Percentiles rank a stretch among this genome's conserved stretches.
These are phyloP conservation scores for Juglanconis juglandina DNA, from an alignment of 2,329 filamentous ascomycete species.

Conservation along the genomic window DNA sequence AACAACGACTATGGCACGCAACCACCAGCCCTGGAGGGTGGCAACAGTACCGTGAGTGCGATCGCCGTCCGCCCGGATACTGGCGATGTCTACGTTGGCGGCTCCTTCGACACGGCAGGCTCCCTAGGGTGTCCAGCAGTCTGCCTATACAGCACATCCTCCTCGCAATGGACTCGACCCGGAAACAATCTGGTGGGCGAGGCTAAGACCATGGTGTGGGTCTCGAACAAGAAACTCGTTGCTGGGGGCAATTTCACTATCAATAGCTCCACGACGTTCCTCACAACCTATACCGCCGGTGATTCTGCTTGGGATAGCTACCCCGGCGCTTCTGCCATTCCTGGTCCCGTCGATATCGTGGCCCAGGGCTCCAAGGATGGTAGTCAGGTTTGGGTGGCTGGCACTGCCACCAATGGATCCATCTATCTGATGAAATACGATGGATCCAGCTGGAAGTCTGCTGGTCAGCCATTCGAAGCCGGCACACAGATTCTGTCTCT, in stretches of 20 bases:
- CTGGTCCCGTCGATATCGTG: conserved; percentile 76
- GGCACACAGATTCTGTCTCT: conserved; percentile 72
- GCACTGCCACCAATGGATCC: conserved; percentile 64
- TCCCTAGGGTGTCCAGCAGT: conserved; percentile 77
- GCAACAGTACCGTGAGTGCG: conserved; percentile 68
- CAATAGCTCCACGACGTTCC: conserved; percentile 59
- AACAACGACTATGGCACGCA: conserved; percentile 64
- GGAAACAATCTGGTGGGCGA: conserved; percentile 69
- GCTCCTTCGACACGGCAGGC: conserved; percentile 79
- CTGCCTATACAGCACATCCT: conserved; percentile 71
- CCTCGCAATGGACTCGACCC: conserved; percentile 75
- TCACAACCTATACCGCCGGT: conserved; percentile 71
- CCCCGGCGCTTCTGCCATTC: conserved; percentile 61
- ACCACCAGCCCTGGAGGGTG: conserved; percentile 70
- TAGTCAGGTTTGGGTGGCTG: conserved; percentile 78
- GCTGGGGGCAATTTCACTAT: conserved; percentile 74
- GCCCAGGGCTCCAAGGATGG: conserved; percentile 69
- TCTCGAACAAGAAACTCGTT: conserved; percentile 66
- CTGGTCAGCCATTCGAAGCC: conserved; percentile 59
- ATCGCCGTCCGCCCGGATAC: conserved; percentile 70
- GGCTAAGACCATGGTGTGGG: conserved; percentile 73
- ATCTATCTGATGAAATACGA: conserved; percentile 82
- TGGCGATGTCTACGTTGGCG: conserved; percentile 78
- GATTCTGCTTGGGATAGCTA: conserved; percentile 64
- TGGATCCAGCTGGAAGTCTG: conserved; percentile 65